Evolutionary conservation across 768 basidiomycete species (phyloP).

Genomic region (Podaxis sp.): DNA sequence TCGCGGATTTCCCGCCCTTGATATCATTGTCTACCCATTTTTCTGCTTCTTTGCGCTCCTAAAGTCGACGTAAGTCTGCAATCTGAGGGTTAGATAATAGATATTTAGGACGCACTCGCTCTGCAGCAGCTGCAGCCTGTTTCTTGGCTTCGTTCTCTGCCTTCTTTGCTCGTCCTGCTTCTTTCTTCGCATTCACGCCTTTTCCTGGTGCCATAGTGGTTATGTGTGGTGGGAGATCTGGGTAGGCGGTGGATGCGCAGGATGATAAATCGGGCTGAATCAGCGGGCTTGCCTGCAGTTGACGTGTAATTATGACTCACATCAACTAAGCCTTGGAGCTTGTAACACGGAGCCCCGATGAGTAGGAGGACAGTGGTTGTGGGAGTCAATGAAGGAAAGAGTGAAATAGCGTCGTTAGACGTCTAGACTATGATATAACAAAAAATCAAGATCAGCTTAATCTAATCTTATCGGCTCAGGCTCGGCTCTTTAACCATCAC

Average conservation of each 20-base stretch:
- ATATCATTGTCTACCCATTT: constrained; percentile 63
- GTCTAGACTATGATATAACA: not conserved
- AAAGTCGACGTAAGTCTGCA: constrained; percentile 2
- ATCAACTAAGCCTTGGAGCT: not conserved
- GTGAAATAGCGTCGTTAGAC: not conserved
- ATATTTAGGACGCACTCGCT: constrained; percentile 43
- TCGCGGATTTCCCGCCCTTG: constrained; percentile 59
- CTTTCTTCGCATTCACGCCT: constrained; percentile 90
- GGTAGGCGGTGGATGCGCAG: too few relatives aligned
- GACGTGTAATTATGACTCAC: not conserved
- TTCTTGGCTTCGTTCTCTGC: constrained; percentile 89
- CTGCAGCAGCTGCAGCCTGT: constrained; percentile 54
- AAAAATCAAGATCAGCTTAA: not conserved
- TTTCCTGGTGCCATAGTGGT: constrained; percentile 71
- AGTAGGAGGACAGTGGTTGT: not conserved
- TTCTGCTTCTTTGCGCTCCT: constrained; percentile 74
- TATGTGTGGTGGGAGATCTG: not conserved
- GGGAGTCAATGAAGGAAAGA: not conserved
- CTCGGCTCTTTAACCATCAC: not conserved
- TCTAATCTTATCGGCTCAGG: not conserved
- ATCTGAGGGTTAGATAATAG: not conserved
- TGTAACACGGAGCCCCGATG: not conserved
- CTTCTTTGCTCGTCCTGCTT: constrained; percentile 86
- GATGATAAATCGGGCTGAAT: not conserved
- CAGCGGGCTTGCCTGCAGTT: not conserved